Evolutionary conservation across 805 yeast genomes (phyloP), one percentile per base, ranked within the genome.

Genomic region (Candida pseudofarinosa): DNA sequence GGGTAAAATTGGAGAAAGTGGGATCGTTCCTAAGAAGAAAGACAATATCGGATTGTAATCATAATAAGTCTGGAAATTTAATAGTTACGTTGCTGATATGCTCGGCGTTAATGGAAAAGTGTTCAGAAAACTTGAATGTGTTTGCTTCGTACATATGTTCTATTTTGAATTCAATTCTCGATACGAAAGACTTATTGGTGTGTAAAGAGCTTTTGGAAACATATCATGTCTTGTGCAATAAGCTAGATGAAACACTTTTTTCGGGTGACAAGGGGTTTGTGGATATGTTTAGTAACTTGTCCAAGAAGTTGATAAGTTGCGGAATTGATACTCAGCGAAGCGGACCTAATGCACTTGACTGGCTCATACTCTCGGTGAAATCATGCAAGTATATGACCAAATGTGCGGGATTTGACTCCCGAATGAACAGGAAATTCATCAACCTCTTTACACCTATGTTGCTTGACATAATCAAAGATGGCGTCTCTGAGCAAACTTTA

Each of bases 1-100:
- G 97, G 42, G 83, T 88, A 26, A 91, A 93, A 60, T 71, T 93
- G 48, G 93, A 87, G 52, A 91, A 91, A 56, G 96, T 91, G 16
- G 85, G 88, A 18, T 67, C 69, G 4, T 87, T 82, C 58, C 62
- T 91, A 40, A 74, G 76, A 40, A 77, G 74, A 52, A 83, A 80
- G 59, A 79, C 91, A 20, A 55, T 57, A 12, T 52, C 71, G 3
- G 97, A 89, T 59, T 71, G 79, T 18, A 65, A 74, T 41, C 78
- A 80, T 37, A 79, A 74, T 44, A 64, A 87, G 33, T 65, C 83
- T 12, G 97, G 97, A 2, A 90, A 91, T 56, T 74, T 88, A 17
- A 82, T 80, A 47, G 98, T 91, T 13, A 85, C 97, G 0, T 67
- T 88, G 47, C 82, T 74, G 39, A 83, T 91, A 15, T 61, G 88